These are phyloP conservation scores for Neofusicoccum ribis DNA, from an alignment of 2,329 filamentous ascomycete species.

Conservation along the genomic window DNA sequence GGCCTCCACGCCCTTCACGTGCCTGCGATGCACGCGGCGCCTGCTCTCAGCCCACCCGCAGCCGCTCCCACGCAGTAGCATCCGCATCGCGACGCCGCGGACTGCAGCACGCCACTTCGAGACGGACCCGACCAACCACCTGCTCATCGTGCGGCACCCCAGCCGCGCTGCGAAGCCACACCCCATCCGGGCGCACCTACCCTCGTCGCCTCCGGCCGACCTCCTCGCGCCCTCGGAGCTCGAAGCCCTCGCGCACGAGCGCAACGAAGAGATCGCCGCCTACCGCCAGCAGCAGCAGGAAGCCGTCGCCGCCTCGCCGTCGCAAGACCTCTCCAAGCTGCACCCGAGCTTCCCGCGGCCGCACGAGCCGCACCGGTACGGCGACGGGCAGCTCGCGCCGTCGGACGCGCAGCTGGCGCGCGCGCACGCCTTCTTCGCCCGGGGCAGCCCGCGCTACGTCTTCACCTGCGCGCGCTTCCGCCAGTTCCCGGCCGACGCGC, in stretches of 20 bases:
- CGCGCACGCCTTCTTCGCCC: slow-evolving; percentile 48
- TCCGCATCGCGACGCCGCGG: neutral
- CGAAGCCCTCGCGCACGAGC: neutral
- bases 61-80: neutral
- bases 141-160: neutral
- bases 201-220: neutral
- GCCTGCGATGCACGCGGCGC: slow-evolving; percentile 24
- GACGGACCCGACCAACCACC: neutral
- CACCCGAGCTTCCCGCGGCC: neutral
- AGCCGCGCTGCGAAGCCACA: neutral
- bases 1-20: slow-evolving; percentile 25
- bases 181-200: neutral
- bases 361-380: slow-evolving; percentile 14
- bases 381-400: slow-evolving; percentile 21
- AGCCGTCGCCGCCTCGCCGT: neutral
- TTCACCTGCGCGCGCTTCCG: slow-evolving; percentile 64
- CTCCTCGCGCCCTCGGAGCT: neutral
- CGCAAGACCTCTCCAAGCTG: neutral
- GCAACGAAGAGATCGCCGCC: neutral
- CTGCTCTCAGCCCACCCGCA: neutral
- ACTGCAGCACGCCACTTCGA: neutral
- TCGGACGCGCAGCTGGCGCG: slow-evolving; percentile 39
- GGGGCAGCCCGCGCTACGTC: slow-evolving; percentile 52
- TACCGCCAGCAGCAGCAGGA: neutral
- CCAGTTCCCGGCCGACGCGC: slow-evolving; percentile 53